Evolutionary conservation across 148 eudicot genomes (phyloP).

Genomic region (Chenopodium suecicum): DNA sequence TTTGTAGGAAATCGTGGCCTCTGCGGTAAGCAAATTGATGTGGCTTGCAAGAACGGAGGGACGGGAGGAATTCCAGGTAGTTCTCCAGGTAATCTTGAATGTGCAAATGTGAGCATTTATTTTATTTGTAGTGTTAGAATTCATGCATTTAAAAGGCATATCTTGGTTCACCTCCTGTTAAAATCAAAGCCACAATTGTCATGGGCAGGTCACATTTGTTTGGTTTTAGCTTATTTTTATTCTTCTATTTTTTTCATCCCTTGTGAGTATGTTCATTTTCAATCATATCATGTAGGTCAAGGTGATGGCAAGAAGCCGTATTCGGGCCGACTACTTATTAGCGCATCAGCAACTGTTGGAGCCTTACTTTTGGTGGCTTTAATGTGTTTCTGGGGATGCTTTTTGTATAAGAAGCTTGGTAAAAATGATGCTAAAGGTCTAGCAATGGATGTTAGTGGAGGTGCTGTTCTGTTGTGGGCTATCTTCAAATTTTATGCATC

Average conservation of each 20-base stretch:
- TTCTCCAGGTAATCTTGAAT: conserved; percentile 48
- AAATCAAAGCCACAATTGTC: neutral
- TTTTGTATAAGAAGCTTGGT: conserved; percentile 89
- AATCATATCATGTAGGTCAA: conserved; percentile 31
- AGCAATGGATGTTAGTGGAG: conserved; percentile 85
- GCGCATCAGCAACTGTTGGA: conserved; percentile 95
- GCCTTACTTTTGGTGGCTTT: conserved; percentile 92
- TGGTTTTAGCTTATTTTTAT: neutral
- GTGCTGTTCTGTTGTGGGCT: conserved; percentile 30
- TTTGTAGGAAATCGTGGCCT: conserved; percentile 77
- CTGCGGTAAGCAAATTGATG: conserved; percentile 72
- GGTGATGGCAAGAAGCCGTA: conserved; percentile 55
- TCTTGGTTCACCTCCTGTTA: neutral
- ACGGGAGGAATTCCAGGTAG: conserved; percentile 36
- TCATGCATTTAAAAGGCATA: neutral
- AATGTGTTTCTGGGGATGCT: conserved; percentile 99
- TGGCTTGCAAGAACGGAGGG: conserved; percentile 57
- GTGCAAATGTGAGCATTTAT: neutral
- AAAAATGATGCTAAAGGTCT: conserved; percentile 75
- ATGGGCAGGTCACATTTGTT: neutral
- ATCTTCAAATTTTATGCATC: neutral
- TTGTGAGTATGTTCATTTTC: conserved; percentile 4
- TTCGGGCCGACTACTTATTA: conserved; percentile 79
- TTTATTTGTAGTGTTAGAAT: neutral
- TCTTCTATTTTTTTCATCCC: neutral